These are phyloP conservation scores for Hypoxylon subgilvum DNA, from an alignment of 495 filamentous ascomycete genomes.

Conservation along the genomic window DNA sequence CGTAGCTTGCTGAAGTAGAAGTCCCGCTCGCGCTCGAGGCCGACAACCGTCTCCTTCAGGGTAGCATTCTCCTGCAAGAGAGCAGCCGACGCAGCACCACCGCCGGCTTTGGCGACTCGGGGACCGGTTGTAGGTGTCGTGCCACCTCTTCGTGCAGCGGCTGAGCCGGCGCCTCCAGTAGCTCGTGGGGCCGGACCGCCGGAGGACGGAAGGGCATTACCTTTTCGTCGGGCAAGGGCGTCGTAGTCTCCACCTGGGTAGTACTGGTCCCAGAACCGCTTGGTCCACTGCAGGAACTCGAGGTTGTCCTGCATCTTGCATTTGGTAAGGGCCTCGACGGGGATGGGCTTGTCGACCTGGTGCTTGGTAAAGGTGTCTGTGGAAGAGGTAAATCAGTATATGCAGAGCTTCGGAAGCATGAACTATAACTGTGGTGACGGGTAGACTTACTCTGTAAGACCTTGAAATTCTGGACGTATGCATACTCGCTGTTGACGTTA, in stretches of 20 bases:
- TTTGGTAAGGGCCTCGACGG: constrained; percentile 86
- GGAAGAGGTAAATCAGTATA: constrained; percentile 31
- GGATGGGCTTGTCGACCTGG: constrained; percentile 82
- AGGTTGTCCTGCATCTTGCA: constrained; percentile 99
- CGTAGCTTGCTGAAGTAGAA: constrained; percentile 99
- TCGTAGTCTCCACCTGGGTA: constrained; percentile 97
- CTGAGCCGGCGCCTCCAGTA: constrained; percentile 50
- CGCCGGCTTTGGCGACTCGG: constrained; percentile 57
- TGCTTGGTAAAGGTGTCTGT: constrained; percentile 84
- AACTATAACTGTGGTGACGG: constrained; percentile 11
- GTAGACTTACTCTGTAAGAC: constrained; percentile 81
- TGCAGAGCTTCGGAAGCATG: not conserved
- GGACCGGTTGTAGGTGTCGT: constrained; percentile 74
- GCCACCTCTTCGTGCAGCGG: constrained; percentile 66
- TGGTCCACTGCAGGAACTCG: constrained; percentile 96
- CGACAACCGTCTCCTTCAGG: constrained; percentile 84
- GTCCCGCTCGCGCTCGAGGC: constrained; percentile 90
- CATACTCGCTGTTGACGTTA: constrained; percentile 95
- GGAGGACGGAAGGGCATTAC: constrained; percentile 63
- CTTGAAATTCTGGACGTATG: constrained; percentile 98
- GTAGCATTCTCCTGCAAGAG: constrained; percentile 80
- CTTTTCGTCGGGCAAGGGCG: constrained; percentile 82
- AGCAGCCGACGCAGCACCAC: constrained; percentile 65
- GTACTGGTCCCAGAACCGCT: constrained; percentile 97
- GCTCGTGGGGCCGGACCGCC: constrained; percentile 56